Conservation (phyloP, 1,284 basidiomycete species). For the Austropuccinia psidii region DNA sequence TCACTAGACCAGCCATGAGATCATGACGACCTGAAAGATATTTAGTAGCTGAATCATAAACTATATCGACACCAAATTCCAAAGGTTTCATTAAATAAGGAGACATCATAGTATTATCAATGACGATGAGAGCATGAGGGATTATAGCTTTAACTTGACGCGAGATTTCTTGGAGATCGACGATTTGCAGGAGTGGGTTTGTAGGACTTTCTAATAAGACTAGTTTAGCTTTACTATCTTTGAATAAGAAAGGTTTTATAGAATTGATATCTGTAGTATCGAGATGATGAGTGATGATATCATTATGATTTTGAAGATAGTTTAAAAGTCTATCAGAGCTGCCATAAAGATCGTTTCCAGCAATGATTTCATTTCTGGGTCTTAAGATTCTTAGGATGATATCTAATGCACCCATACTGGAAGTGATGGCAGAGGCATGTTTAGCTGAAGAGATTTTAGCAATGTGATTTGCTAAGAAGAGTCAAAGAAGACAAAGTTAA, state of each 20-base stretch:
- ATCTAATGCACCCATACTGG: conserved; percentile 97
- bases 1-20: conserved; percentile 92
- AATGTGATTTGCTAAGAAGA: conserved; percentile 67
- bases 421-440: conserved; percentile 82
- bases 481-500: neutral
- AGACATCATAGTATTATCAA: conserved; percentile 99
- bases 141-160: conserved; percentile 70
- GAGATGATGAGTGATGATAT: conserved; percentile 84
- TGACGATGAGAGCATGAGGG: conserved; percentile 71
- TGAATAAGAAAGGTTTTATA: conserved; percentile 60
- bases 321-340: conserved; percentile 86
- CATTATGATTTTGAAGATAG: conserved; percentile 77
- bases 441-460: conserved; percentile 85
- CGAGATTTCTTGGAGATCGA: conserved; percentile 74
- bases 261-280: conserved; percentile 73
- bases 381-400: conserved; percentile 88
- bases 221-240: conserved; percentile 67
- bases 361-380: conserved; percentile 87
- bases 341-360: conserved; percentile 92
- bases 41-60: conserved; percentile 97
- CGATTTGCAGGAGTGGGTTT: conserved; percentile 93
- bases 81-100: conserved; percentile 94
- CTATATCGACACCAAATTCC: conserved; percentile 90
- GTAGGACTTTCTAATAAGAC: conserved; percentile 95
- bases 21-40: conserved; percentile 98